Conservation (phyloP, 768 basidiomycete species). For the Termitomyces sp. region DNA sequence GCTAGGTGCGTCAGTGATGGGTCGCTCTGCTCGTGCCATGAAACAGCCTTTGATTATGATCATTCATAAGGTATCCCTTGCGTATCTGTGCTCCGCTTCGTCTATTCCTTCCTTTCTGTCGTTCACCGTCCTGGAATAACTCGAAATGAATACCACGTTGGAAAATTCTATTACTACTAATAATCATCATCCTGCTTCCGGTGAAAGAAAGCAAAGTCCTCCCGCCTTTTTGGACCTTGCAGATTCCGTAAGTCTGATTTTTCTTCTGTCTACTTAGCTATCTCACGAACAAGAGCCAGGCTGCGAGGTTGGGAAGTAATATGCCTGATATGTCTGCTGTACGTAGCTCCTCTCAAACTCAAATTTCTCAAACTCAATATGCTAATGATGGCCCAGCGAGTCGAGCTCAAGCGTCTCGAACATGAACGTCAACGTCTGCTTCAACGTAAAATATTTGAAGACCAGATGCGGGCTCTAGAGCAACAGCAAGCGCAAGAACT, state of each 20-base stretch:
- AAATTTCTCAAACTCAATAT: neutral
- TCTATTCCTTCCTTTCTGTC: conserved; percentile 50
- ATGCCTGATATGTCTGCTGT: conserved; percentile 84
- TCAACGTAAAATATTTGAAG: conserved; percentile 90
- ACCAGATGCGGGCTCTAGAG: conserved; percentile 93
- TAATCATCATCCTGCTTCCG: conserved; percentile 64
- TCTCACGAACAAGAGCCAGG: conserved; percentile 35
- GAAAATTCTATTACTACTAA: conserved; percentile 69
- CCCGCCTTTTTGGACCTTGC: conserved; percentile 92
- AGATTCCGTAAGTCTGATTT: conserved; percentile 65
- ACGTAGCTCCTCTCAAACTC: conserved; percentile 26
- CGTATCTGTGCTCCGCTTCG: conserved; percentile 40
- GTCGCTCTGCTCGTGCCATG: conserved; percentile 16
- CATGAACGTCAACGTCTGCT: conserved; percentile 86
- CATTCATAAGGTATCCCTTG: conserved; percentile 47
- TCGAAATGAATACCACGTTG: conserved; percentile 64
- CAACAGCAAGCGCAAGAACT: conserved; percentile 86
- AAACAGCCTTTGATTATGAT: conserved; percentile 15
- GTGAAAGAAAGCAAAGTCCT: conserved; percentile 79
- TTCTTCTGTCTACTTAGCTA: conserved; percentile 11
- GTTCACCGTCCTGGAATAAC: conserved; percentile 50
- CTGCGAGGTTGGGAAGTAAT: conserved; percentile 80
- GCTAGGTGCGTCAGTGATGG: conserved; percentile 47
- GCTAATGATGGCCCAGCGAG: conserved; percentile 47
- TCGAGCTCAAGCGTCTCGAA: conserved; percentile 86